Percentiles rank a stretch among this genome's conserved stretches.
Evolutionary conservation across 2,329 filamentous ascomycete genomes (phyloP).

Genomic region (Alternaria sp.): DNA sequence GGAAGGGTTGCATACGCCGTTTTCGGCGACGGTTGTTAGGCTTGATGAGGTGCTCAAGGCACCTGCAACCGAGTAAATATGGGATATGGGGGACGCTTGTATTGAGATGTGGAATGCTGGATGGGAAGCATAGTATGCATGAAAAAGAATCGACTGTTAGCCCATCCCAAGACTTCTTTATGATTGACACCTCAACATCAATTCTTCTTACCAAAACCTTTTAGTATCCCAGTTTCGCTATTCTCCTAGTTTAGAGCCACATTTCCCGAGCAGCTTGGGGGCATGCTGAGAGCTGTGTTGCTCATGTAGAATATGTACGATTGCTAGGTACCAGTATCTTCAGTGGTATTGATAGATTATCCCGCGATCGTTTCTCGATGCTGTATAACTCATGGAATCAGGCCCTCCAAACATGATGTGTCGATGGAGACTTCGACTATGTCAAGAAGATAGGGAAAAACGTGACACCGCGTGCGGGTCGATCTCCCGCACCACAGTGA

Average conservation of each 20-base stretch:
- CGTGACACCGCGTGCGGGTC: conserved; percentile 10
- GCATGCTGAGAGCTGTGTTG: too few species aligned
- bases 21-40: conserved; percentile 21
- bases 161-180: too few species aligned
- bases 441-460: neutral
- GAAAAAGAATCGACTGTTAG: too few species aligned
- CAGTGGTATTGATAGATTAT: too few species aligned
- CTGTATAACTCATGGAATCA: too few species aligned
- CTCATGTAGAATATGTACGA: neutral
- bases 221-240: neutral
- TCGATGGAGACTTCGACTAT: neutral
- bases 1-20: conserved; percentile 12
- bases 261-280: neutral
- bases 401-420: neutral
- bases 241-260: neutral
- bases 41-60: conserved; percentile 2
- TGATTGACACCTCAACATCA: too few species aligned
- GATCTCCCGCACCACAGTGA: conserved; percentile 7
- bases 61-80: neutral
- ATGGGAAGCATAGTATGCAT: too few species aligned
- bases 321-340: too few species aligned
- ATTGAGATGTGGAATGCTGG: neutral
- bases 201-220: neutral
- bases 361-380: too few species aligned
- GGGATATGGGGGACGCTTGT: neutral